These are phyloP conservation scores for Pythium phragmiticola DNA, from an alignment of 352 stramenopile species.

Conservation along the genomic window DNA sequence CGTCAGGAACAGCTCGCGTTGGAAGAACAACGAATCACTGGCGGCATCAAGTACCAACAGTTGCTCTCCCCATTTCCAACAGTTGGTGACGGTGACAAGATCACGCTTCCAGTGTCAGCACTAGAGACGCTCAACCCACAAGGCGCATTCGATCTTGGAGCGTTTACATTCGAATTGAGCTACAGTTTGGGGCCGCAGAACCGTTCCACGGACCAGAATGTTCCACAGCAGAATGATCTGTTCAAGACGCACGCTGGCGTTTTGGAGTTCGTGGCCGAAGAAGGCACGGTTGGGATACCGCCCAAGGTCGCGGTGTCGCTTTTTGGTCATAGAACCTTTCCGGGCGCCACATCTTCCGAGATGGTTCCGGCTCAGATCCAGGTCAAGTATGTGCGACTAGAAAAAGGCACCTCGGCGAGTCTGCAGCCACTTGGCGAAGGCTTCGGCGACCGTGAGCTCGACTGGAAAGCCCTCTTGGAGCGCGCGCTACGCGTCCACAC, in stretches of 20 bases:
- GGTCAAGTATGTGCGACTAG: constrained; percentile 72
- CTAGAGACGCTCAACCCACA: constrained; percentile 78
- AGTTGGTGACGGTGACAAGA: constrained; percentile 65
- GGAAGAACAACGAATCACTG: constrained; percentile 71
- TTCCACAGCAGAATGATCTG: constrained; percentile 6
- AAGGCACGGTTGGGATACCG: constrained; percentile 74
- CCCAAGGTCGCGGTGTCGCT: constrained; percentile 77
- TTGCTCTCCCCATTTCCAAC: constrained; percentile 49
- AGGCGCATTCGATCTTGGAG: constrained; percentile 68
- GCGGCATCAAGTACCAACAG: constrained; percentile 65
- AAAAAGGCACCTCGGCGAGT: constrained; percentile 64
- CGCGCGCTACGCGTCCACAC: constrained; percentile 70
- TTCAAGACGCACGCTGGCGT: constrained; percentile 71
- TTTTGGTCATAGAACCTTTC: constrained; percentile 26
- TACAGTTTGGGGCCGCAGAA: constrained; percentile 2
- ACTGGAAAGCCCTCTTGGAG: constrained; percentile 82
- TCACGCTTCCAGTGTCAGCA: constrained; percentile 69
- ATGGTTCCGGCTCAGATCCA: constrained; percentile 39
- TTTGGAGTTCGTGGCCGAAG: constrained; percentile 74
- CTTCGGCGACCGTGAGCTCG: constrained; percentile 75
- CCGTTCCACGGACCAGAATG: background rate
- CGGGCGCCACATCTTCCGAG: background rate
- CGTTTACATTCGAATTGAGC: constrained; percentile 83
- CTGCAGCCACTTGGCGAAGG: constrained; percentile 65
- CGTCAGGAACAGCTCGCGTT: constrained; percentile 45